Evolutionary conservation across 1,284 basidiomycete species (phyloP).

Genomic region (Pisolithus thermaeus): DNA sequence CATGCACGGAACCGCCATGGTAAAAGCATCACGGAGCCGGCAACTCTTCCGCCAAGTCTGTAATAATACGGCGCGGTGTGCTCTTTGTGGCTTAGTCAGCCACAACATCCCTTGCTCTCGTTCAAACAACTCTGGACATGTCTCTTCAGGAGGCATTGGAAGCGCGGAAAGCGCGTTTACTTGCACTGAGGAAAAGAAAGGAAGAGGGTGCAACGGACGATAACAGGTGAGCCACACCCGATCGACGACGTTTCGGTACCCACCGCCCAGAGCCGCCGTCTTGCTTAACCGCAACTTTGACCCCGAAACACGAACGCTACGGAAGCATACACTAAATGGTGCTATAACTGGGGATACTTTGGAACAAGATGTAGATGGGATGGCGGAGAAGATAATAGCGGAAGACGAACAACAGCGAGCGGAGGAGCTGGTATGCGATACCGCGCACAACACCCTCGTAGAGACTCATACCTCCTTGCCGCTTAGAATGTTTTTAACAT

Average conservation of each 20-base stretch:
- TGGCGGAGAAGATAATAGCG: slow-evolving; percentile 78
- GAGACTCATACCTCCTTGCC: too few species aligned
- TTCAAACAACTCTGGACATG: slow-evolving; percentile 39
- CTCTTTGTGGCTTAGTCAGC: slow-evolving; percentile 24
- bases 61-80: not conserved
- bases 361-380: slow-evolving; percentile 78
- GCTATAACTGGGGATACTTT: slow-evolving; percentile 77
- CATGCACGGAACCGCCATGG: slow-evolving; percentile 34
- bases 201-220: slow-evolving; percentile 45
- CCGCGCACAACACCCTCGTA: not conserved
- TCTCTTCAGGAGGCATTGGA: slow-evolving; percentile 81
- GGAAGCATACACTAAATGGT: slow-evolving; percentile 51
- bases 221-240: slow-evolving; percentile 23
- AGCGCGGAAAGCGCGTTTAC: slow-evolving; percentile 80
- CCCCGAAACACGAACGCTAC: slow-evolving; percentile 71
- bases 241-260: slow-evolving; percentile 2
- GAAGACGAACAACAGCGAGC: slow-evolving; percentile 81
- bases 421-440: slow-evolving; percentile 77
- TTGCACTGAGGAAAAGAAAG: slow-evolving; percentile 77
- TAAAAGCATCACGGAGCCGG: slow-evolving; percentile 26
- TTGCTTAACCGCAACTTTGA: slow-evolving; percentile 84
- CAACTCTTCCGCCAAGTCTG: not conserved
- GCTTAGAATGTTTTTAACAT: slow-evolving; percentile 91
- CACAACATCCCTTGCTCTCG: not conserved
- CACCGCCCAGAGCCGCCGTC: slow-evolving; percentile 39